Conservation (phyloP, 2,329 filamentous ascomycete species). For the Annulohypoxylon truncatum region DNA sequence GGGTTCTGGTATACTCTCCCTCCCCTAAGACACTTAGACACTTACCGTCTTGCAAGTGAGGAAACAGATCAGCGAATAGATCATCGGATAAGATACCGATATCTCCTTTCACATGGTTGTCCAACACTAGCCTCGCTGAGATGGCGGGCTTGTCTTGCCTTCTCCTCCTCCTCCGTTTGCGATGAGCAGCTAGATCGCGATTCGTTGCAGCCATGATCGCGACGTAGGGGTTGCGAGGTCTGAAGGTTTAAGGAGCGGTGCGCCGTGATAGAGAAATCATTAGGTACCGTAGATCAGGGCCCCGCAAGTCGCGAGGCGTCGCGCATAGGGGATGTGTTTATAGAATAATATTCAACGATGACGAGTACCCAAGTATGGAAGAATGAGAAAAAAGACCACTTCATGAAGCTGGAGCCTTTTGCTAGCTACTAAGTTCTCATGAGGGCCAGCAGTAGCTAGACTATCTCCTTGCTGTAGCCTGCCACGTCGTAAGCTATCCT, state of each 20-base stretch:
- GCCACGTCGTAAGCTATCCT: constrained; percentile 7
- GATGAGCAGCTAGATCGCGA: constrained; percentile 30
- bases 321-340: constrained; percentile 30
- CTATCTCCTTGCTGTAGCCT: background rate
- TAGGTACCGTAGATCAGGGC: constrained; percentile 32
- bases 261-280: constrained; percentile 37
- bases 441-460: background rate
- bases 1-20: background rate
- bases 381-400: background rate
- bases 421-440: background rate
- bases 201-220: constrained; percentile 39
- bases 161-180: constrained; percentile 63
- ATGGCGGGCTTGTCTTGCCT: constrained; percentile 79
- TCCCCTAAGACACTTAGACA: constrained; percentile 36
- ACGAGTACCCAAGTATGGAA: background rate
- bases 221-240: constrained; percentile 8
- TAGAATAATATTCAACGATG: background rate
- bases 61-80: constrained; percentile 84
- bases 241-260: constrained; percentile 25
- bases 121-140: constrained; percentile 82
- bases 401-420: background rate
- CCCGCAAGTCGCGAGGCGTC: constrained; percentile 38
- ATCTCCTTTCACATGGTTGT: constrained; percentile 86
- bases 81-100: constrained; percentile 88
- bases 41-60: constrained; percentile 66